Conservation (phyloP, 176 grass and related monocot species). For the Aechmea fasciata region DNA sequence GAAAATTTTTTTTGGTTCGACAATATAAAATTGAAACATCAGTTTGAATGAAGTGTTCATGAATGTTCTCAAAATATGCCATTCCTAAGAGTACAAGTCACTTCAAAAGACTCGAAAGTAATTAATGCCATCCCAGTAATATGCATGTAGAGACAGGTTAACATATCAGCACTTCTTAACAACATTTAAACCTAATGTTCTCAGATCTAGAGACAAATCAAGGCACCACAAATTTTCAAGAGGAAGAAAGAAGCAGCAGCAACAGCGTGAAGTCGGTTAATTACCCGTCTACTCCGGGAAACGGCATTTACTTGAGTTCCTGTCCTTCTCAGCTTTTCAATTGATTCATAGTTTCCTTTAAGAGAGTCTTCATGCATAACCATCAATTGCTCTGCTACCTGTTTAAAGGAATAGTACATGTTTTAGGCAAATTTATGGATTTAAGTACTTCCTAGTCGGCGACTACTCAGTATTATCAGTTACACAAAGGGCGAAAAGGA, state of each 20-base stretch:
- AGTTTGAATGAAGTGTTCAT: too few relatives aligned
- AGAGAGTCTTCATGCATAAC: slow-evolving; percentile 78
- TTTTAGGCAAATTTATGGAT: neutral
- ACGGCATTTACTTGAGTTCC: slow-evolving; percentile 37
- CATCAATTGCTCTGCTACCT: slow-evolving; percentile 77
- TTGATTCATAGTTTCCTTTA: slow-evolving; percentile 43
- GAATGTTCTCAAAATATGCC: too few relatives aligned
- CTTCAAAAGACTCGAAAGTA: neutral
- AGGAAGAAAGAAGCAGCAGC: neutral
- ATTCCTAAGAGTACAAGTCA: neutral
- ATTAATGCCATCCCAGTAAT: neutral
- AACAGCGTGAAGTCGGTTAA: neutral
- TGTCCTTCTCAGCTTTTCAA: slow-evolving; percentile 54
- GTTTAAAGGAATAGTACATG: neutral
- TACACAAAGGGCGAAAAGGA: neutral
- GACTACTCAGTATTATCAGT: neutral
- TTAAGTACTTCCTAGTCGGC: neutral
- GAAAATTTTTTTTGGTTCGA: too few relatives aligned
- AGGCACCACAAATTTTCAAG: neutral
- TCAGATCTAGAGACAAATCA: neutral
- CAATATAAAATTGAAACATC: too few relatives aligned
- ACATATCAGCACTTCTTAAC: neutral
- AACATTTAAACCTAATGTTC: neutral
- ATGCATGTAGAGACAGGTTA: neutral
- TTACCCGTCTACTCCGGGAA: slow-evolving; percentile 57